Conservation (phyloP, 1,284 basidiomycete genomes). For the Meira nashicola region DNA sequence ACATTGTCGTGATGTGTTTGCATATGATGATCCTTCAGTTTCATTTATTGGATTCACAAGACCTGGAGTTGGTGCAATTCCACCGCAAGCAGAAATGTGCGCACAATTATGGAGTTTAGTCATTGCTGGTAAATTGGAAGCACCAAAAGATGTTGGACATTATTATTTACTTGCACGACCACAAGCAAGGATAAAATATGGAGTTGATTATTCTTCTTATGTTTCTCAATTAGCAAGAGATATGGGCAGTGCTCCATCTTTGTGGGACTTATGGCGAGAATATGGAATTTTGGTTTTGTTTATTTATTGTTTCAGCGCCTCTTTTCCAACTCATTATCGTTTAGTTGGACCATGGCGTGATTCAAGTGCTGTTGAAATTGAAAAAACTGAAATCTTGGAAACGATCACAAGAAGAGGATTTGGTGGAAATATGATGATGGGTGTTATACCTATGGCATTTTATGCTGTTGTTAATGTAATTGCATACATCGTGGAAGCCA, state of each 20-base stretch:
- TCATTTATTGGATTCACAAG: conserved; percentile 56
- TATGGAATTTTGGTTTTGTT: conserved; percentile 61
- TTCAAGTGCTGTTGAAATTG: conserved; percentile 51
- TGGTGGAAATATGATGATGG: conserved; percentile 64
- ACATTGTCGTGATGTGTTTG: conserved; percentile 60
- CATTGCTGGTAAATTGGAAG: conserved; percentile 56
- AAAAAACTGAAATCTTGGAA: conserved; percentile 64
- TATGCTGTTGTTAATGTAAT: conserved; percentile 55
- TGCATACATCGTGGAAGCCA: conserved; percentile 47
- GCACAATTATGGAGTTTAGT: conserved; percentile 63
- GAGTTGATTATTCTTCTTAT: conserved; percentile 61
- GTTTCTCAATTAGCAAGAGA: conserved; percentile 63
- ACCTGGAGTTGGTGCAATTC: conserved; percentile 61
- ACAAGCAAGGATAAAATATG: conserved; percentile 62
- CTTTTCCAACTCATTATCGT: conserved; percentile 64
- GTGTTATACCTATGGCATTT: conserved; percentile 53
- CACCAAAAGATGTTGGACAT: conserved; percentile 56
- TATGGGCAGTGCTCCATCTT: conserved; percentile 61
- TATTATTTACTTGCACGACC: conserved; percentile 63
- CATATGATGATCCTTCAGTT: conserved; percentile 58
- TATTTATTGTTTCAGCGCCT: conserved; percentile 63
- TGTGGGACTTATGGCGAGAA: conserved; percentile 58
- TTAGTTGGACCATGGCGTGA: conserved; percentile 60
- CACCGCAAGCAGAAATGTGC: conserved; percentile 66
- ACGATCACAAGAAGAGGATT: conserved; percentile 63